These are phyloP conservation scores for Aureobasidium sp. DNA, from an alignment of 2,329 filamentous ascomycete species.

Conservation along the genomic window DNA sequence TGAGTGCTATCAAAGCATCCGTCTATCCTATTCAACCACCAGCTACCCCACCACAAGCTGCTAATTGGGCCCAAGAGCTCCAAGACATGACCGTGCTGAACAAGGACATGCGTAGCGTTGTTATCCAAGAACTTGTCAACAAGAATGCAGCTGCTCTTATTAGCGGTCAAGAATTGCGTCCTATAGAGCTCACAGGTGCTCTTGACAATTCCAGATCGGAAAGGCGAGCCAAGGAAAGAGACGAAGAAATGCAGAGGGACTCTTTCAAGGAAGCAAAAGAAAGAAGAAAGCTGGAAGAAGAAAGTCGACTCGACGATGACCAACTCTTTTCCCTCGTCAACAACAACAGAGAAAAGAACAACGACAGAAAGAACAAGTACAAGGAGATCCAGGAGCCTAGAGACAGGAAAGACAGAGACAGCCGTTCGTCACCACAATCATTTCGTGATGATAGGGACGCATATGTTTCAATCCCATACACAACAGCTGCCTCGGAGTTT, in stretches of 20 bases:
- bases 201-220: neutral
- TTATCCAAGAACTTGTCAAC: neutral
- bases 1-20: neutral
- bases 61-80: neutral
- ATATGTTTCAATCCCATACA: conserved; percentile 50
- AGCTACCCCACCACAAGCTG: neutral
- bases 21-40: neutral
- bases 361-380: conserved; percentile 2
- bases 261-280: neutral
- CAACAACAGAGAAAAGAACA: neutral
- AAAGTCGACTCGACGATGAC: neutral
- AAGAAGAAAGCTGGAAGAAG: conserved; percentile 3
- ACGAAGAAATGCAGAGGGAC: neutral
- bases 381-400: conserved; percentile 1
- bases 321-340: neutral
- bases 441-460: neutral
- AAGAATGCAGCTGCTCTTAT: neutral
- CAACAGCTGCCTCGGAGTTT: conserved; percentile 83
- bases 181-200: neutral
- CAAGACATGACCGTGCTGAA: neutral
- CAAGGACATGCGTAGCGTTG: neutral
- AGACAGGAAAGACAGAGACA: neutral
- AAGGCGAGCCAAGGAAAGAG: neutral
- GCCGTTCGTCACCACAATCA: neutral
- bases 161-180: neutral